phyloP scores from a whole-genome alignment of 352 stramenopile species.

The Phytophthora nicotianae region DNA sequence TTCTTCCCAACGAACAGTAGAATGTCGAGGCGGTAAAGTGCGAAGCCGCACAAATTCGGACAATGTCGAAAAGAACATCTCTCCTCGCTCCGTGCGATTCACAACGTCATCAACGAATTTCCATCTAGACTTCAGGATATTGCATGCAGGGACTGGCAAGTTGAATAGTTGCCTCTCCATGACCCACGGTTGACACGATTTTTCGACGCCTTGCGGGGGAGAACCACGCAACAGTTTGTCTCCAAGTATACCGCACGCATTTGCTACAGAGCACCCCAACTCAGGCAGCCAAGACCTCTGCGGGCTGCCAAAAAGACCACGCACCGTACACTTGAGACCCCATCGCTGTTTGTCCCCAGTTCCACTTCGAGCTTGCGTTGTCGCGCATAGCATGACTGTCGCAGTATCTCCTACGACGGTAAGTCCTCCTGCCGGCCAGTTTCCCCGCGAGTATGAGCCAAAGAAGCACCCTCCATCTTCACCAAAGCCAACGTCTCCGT shows the following conservation, averaged over 20 bases:
- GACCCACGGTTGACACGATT: conserved; percentile 36
- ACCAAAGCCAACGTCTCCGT: conserved; percentile 61
- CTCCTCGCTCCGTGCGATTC: conserved; percentile 20
- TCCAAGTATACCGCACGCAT: conserved; percentile 41
- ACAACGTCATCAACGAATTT: conserved; percentile 28
- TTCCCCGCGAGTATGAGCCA: conserved; percentile 52
- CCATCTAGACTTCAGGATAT: conserved; percentile 27
- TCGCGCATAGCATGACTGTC: conserved; percentile 70
- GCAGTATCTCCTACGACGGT: conserved; percentile 66
- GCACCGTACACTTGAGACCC: conserved; percentile 66
- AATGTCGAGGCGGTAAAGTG: conserved; percentile 20
- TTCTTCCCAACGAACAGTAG: conserved; percentile 26
- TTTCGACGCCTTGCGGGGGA: conserved; percentile 37
- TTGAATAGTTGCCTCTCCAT: conserved; percentile 34
- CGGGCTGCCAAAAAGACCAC: conserved; percentile 37
- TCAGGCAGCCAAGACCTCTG: conserved; percentile 37
- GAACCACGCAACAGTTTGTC: conserved; percentile 47
- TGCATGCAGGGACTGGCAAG: conserved; percentile 18
- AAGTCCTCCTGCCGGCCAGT: conserved; percentile 61
- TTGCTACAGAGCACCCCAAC: conserved; percentile 35
- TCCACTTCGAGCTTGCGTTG: conserved; percentile 56
- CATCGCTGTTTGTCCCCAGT: conserved; percentile 53
- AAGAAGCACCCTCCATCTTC: conserved; percentile 75
- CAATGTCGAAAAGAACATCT: conserved; percentile 31
- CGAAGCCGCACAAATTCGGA: conserved; percentile 27